Conservation (phyloP, 2,329 filamentous ascomycete genomes). For the Orbilia brochopaga region DNA sequence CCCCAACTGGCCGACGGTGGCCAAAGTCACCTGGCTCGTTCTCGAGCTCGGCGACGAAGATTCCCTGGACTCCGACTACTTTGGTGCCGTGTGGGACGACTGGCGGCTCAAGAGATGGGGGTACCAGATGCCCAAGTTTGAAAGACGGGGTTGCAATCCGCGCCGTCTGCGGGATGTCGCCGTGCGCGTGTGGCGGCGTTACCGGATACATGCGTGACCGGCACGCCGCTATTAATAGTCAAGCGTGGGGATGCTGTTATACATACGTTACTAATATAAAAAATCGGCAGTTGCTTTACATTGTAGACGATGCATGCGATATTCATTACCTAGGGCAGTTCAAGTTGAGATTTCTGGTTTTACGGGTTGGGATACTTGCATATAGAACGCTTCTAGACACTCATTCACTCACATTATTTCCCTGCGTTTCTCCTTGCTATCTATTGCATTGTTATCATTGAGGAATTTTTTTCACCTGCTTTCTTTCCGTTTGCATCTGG, state of each 20-base stretch:
- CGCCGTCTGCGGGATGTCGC: slow-evolving; percentile 8
- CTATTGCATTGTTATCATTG: not conserved
- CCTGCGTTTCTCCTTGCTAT: not conserved
- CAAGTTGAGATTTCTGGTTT: not conserved
- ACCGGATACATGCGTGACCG: slow-evolving; percentile 1
- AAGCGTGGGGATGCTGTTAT: too few relatives aligned
- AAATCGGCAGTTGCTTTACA: too few relatives aligned
- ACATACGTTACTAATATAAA: too few relatives aligned
- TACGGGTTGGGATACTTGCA: not conserved
- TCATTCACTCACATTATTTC: not conserved
- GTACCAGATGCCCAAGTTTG: slow-evolving; percentile 9
- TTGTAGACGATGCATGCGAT: too few relatives aligned
- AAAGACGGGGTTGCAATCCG: slow-evolving; percentile 4
- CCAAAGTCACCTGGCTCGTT: slow-evolving; percentile 15
- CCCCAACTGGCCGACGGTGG: slow-evolving; percentile 9
- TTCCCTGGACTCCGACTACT: slow-evolving; percentile 22
- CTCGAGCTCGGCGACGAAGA: slow-evolving; percentile 15
- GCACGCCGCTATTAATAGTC: too few relatives aligned
- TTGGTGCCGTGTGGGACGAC: slow-evolving; percentile 19
- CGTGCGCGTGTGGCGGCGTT: slow-evolving; percentile 4
- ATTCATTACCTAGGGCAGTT: too few relatives aligned
- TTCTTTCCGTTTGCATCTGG: too few relatives aligned
- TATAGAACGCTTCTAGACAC: not conserved
- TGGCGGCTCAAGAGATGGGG: slow-evolving; percentile 13
- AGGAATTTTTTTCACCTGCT: too few relatives aligned